Percentiles rank a stretch among this genome's conserved stretches.
Evolutionary conservation across 768 basidiomycete genomes (phyloP).

Genomic region (Hysterangium stoloniferum): DNA sequence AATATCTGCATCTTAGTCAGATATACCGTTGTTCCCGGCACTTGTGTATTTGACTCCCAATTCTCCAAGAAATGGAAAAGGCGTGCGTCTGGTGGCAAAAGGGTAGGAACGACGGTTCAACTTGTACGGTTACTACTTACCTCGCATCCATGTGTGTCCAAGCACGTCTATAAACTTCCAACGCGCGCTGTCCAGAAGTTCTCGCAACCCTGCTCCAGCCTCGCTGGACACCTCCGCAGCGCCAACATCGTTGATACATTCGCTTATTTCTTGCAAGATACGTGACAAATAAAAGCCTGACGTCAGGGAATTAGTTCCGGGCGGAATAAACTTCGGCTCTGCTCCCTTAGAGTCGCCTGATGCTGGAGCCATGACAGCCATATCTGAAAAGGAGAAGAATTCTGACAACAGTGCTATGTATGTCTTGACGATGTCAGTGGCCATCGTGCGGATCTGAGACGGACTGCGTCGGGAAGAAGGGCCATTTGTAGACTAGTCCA

Average conservation of each 20-base stretch:
- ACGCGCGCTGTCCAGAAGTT: slow-evolving; percentile 68
- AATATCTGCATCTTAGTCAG: slow-evolving; percentile 72
- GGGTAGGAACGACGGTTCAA: slow-evolving; percentile 10
- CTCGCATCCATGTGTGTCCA: slow-evolving; percentile 72
- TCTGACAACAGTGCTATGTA: slow-evolving; percentile 81
- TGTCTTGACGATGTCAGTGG: slow-evolving; percentile 75
- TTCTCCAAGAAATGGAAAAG: slow-evolving; percentile 78
- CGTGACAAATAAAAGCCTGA: slow-evolving; percentile 74
- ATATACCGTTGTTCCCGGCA: slow-evolving; percentile 64
- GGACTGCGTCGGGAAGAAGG: slow-evolving; percentile 64
- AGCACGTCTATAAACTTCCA: slow-evolving; percentile 88
- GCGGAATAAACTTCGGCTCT: slow-evolving; percentile 53
- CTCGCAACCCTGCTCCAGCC: slow-evolving; percentile 55
- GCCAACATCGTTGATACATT: slow-evolving; percentile 74
- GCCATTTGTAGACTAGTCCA: slow-evolving; percentile 24
- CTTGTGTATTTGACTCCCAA: slow-evolving; percentile 63
- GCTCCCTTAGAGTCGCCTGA: slow-evolving; percentile 27
- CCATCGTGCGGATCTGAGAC: slow-evolving; percentile 80
- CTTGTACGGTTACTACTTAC: slow-evolving; percentile 32
- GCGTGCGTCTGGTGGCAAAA: slow-evolving; percentile 57
- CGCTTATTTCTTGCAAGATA: slow-evolving; percentile 78
- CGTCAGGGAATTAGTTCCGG: slow-evolving; percentile 72
- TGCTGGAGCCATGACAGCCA: slow-evolving; percentile 47
- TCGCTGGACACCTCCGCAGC: slow-evolving; percentile 79
- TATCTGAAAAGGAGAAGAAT: slow-evolving; percentile 78